Conservation (phyloP, 768 basidiomycete genomes). For the Collybiopsis luxurians region DNA sequence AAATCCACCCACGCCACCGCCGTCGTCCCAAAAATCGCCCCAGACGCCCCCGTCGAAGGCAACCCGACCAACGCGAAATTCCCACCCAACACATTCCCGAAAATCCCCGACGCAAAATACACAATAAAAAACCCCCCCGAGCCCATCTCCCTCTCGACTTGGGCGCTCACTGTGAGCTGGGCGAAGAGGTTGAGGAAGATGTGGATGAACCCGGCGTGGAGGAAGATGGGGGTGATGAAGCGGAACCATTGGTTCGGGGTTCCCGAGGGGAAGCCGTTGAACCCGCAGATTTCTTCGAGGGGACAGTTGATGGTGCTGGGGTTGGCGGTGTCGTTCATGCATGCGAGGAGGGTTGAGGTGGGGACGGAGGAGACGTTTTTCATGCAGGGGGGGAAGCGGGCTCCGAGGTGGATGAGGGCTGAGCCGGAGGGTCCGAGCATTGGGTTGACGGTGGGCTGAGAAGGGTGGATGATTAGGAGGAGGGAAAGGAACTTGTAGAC, state of each 20-base stretch:
- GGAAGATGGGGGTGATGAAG: conserved; percentile 86
- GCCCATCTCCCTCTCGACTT: conserved; percentile 92
- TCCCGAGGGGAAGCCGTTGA: conserved; percentile 58
- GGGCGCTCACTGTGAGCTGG: conserved; percentile 75
- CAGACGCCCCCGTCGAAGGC: conserved; percentile 90
- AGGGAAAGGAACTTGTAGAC: too few species aligned
- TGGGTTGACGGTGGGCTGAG: conserved; percentile 75
- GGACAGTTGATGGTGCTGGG: conserved; percentile 69
- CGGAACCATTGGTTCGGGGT: conserved; percentile 49
- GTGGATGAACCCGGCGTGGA: conserved; percentile 97
- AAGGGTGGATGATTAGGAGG: neutral
- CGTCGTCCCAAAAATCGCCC: conserved; percentile 87
- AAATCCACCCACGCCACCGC: conserved; percentile 81
- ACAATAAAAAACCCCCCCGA: conserved; percentile 80
- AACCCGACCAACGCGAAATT: conserved; percentile 89
- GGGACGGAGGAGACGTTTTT: conserved; percentile 61
- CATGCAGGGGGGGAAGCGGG: conserved; percentile 88
- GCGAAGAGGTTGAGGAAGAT: conserved; percentile 87
- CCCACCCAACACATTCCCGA: conserved; percentile 91
- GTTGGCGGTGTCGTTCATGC: conserved; percentile 82
- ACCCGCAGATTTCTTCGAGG: conserved; percentile 83
- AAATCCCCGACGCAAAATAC: conserved; percentile 90
- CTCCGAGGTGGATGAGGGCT: conserved; percentile 83
- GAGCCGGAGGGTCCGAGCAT: conserved; percentile 90
- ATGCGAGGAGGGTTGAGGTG: conserved; percentile 52